Evolutionary conservation across 2,329 filamentous ascomycete species (phyloP), one percentile per base, ranked within the genome.

Genomic region (Microcyclospora pomicola): DNA sequence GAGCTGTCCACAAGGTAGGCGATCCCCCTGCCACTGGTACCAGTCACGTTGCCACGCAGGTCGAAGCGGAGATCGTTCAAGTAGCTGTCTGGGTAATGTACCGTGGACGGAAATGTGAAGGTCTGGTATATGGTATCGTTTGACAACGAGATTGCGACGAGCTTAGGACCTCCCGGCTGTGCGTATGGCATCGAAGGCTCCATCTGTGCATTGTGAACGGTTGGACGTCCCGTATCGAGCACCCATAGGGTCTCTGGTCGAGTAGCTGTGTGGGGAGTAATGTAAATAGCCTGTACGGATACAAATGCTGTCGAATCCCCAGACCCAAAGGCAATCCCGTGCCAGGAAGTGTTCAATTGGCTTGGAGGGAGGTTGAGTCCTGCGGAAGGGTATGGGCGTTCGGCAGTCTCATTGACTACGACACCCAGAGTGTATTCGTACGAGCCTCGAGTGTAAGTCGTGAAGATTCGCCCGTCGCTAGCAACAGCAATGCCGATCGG

Each of bases 51-150:
- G 6, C 59, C 33, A n/a, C 62, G 56, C 27, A 67, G 53, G 45
- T 68, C 64, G 49, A 68, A 66, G 16, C 64, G 61, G 2, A 68
- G 39, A 41, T 67, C 65, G 42, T 67, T 67, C 46, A 67, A 58
- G 49, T 65, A 69, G 19, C 57, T 61, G 45, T 66, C 64, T 2
- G 63, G 63, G 42, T 59, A 67, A 44, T 65, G 61, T 3, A 67
- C 63, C 5, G 46, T 53, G 0, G 57, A 27, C 0, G 64, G 61
- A 40, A 68, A 60, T 1, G 62, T 67, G 46, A 61, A 65, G 0
- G 59, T 64, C 34, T 48, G 44, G 37, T 55, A 58, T 36, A 65
- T 59, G 6, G 54, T 56, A 46, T 67, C 51, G 44, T 61, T 64
- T 9, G 53, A 47, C 5, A 68, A 51, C 28, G 59, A 55, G 34